phyloP scores from a whole-genome alignment of 371 early-diverging fungal species.

The Actinomortierella ambigua region DNA sequence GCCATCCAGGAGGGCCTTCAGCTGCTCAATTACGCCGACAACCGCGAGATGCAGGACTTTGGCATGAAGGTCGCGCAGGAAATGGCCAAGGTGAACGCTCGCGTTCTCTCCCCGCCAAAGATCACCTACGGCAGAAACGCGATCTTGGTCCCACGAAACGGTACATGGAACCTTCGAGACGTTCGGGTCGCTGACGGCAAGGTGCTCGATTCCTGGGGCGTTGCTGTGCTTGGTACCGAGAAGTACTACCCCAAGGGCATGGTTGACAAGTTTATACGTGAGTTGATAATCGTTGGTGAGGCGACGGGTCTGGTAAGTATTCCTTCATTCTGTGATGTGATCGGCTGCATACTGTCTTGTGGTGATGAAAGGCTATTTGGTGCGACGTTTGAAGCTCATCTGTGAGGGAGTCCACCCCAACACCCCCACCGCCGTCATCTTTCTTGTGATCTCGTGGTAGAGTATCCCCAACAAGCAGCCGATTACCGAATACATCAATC shows the following conservation, averaged over 20 bases:
- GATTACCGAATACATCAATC: constrained; percentile 67
- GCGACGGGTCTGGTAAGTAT: constrained; percentile 52
- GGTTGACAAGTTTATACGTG: constrained; percentile 36
- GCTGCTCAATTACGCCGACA: constrained; percentile 22
- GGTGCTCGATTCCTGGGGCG: constrained; percentile 61
- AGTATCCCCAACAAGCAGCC: constrained; percentile 45
- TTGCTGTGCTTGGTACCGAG: constrained; percentile 49
- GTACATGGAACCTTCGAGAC: constrained; percentile 76
- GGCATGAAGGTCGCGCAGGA: constrained; percentile 54
- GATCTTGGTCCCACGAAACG: constrained; percentile 57
- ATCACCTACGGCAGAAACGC: constrained; percentile 61
- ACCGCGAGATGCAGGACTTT: constrained; percentile 46
- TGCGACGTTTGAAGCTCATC: no score
- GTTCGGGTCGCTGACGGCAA: constrained; percentile 61
- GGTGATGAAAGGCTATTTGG: no score
- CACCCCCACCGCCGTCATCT: no score
- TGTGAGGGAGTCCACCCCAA: no score
- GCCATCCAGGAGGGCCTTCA: constrained; percentile 30
- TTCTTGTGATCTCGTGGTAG: not conserved
- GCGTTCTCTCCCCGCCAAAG: constrained; percentile 59
- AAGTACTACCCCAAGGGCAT: not conserved
- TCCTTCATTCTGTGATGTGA: no score
- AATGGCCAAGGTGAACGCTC: constrained; percentile 60
- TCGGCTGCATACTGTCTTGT: no score
- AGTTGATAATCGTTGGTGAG: constrained; percentile 23